A percentile compares a stretch with the other conserved stretches of the same genome.
phyloP scores from a whole-genome alignment of 805 yeast genomes.

The Hanseniaspora thailandica region DNA sequence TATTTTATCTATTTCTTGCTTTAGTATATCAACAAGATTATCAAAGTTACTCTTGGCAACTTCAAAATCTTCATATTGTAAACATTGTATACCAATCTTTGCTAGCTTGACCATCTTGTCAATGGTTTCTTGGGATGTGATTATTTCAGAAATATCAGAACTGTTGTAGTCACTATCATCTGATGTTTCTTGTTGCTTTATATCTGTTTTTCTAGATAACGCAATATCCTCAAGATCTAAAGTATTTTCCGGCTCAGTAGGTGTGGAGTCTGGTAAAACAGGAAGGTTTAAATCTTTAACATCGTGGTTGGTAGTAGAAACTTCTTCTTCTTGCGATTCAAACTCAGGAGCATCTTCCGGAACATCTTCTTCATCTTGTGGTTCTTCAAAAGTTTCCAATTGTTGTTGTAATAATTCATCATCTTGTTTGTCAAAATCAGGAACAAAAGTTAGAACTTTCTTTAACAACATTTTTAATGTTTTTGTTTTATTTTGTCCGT shows the following conservation, averaged over 20 bases:
- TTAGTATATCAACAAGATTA: not conserved
- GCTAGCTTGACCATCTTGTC: slow-evolving; percentile 12
- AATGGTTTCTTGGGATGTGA: slow-evolving; percentile 12
- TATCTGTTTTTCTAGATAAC: not conserved
- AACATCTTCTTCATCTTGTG: not conserved
- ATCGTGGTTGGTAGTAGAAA: not conserved
- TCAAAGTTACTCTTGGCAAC: slow-evolving; percentile 9
- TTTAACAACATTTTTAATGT: slow-evolving; percentile 8
- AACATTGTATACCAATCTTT: slow-evolving; percentile 11
- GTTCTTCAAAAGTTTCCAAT: not conserved
- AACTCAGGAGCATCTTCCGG: slow-evolving; percentile 2
- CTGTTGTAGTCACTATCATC: slow-evolving; percentile 6
- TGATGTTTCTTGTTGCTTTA: not conserved
- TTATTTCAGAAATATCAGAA: slow-evolving; percentile 8
- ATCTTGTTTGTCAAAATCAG: not conserved
- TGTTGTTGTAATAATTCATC: slow-evolving; percentile 6
- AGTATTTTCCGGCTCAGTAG: slow-evolving; percentile 7
- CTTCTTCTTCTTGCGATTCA: slow-evolving; percentile 5
- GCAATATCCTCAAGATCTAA: slow-evolving; percentile 1
- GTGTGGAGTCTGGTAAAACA: slow-evolving; percentile 14
- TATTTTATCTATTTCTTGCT: not conserved
- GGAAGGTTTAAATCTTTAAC: slow-evolving; percentile 5
- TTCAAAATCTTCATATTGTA: slow-evolving; percentile 10
- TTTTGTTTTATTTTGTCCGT: not conserved
- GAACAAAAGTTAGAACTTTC: not conserved